Conservation (phyloP, 2,329 filamentous ascomycete species). For the Aurifilum marmelostoma region DNA sequence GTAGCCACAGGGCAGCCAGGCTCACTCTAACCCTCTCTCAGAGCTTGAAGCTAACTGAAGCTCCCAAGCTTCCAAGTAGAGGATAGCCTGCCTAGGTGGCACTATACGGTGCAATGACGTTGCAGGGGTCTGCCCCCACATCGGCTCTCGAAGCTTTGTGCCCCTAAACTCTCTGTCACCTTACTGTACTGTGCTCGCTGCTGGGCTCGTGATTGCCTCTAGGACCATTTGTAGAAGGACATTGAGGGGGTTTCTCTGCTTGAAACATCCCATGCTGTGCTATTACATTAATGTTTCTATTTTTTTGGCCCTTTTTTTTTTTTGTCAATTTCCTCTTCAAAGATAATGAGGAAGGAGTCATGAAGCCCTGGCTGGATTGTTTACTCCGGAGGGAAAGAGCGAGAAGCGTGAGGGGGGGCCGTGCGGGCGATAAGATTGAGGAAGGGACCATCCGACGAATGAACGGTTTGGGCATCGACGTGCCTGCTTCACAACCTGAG, state of each 20-base stretch:
- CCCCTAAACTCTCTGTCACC: not conserved
- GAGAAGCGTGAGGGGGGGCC: not conserved
- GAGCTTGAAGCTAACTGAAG: not conserved
- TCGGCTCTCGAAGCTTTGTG: not conserved
- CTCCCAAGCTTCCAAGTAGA: not conserved
- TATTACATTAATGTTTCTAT: not conserved
- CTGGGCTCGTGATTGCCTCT: too few relatives aligned
- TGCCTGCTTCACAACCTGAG: too few relatives aligned
- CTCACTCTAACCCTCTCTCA: too few relatives aligned
- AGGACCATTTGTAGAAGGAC: too few relatives aligned
- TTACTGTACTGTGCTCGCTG: too few relatives aligned
- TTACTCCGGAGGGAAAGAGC: not conserved
- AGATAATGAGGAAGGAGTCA: not conserved
- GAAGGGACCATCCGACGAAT: not conserved
- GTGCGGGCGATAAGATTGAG: conserved; percentile 5
- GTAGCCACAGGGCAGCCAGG: too few relatives aligned
- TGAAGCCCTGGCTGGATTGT: not conserved
- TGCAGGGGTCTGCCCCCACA: not conserved
- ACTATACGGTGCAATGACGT: not conserved
- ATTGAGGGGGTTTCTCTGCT: too few relatives aligned
- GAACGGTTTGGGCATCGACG: not conserved
- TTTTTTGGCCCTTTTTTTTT: not conserved
- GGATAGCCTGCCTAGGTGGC: too few relatives aligned
- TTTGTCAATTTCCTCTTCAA: not conserved
- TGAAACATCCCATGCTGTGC: not conserved